Evolutionary conservation across 2,329 filamentous ascomycete genomes (phyloP).

Genomic region (Zymoseptoria tritici): DNA sequence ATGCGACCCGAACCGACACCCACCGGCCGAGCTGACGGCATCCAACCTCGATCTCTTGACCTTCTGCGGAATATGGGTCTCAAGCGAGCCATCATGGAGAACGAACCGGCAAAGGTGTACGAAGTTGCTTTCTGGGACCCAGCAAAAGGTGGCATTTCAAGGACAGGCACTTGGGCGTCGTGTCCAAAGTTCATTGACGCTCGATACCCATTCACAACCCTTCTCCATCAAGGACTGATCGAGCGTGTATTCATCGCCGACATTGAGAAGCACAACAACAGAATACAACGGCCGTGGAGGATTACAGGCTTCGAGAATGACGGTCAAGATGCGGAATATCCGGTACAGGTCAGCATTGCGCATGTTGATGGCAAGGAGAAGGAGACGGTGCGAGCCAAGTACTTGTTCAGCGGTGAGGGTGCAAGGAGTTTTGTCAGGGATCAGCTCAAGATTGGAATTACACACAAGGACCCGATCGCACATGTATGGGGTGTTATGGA

Average conservation of each 20-base stretch:
- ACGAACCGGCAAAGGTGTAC: slow-evolving; percentile 79
- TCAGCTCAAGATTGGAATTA: slow-evolving; percentile 59
- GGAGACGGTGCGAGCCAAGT: slow-evolving; percentile 59
- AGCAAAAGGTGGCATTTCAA: slow-evolving; percentile 46
- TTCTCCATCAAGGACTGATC: slow-evolving; percentile 56
- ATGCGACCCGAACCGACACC: slow-evolving; percentile 77
- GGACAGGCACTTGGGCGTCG: slow-evolving; percentile 69
- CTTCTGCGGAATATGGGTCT: slow-evolving; percentile 83
- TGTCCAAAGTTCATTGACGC: slow-evolving; percentile 75
- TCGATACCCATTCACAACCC: slow-evolving; percentile 56
- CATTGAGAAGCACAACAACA: slow-evolving; percentile 50
- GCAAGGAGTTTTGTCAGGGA: slow-evolving; percentile 54
- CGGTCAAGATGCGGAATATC: slow-evolving; percentile 59
- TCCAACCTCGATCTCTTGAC: slow-evolving; percentile 82
- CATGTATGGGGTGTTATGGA: slow-evolving; percentile 63
- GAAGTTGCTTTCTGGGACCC: slow-evolving; percentile 63
- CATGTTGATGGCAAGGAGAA: slow-evolving; percentile 63
- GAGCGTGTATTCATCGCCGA: slow-evolving; percentile 56
- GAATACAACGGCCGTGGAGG: slow-evolving; percentile 54
- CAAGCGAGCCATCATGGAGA: slow-evolving; percentile 79
- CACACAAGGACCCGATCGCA: slow-evolving; percentile 55
- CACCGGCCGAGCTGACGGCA: slow-evolving; percentile 83
- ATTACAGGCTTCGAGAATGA: slow-evolving; percentile 56
- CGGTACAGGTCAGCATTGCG: slow-evolving; percentile 69
- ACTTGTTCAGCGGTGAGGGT: slow-evolving; percentile 57